phyloP scores from a whole-genome alignment of 257 asterid species.

The Rhazya stricta region DNA sequence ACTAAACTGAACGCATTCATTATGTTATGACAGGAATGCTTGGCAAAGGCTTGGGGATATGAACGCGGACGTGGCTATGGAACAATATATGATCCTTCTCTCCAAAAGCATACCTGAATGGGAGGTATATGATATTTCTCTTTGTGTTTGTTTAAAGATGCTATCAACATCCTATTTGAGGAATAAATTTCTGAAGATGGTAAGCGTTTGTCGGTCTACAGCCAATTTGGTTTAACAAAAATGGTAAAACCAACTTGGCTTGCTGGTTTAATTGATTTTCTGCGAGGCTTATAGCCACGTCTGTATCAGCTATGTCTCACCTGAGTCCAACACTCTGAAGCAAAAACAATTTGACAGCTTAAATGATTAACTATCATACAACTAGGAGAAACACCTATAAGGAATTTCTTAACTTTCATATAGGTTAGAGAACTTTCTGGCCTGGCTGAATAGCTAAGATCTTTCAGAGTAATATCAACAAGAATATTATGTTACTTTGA shows the following conservation, averaged over 20 bases:
- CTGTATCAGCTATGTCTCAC: no score
- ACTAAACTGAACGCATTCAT: not conserved
- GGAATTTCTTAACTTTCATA: not conserved
- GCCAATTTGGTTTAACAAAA: not conserved
- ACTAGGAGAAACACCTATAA: not conserved
- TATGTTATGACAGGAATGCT: slow-evolving; percentile 42
- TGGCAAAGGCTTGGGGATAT: slow-evolving; percentile 57
- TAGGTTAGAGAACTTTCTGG: no score
- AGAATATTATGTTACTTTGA: not conserved
- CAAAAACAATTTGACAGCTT: no score
- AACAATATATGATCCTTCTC: slow-evolving; percentile 46
- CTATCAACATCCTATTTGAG: not conserved
- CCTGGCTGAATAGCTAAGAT: not conserved
- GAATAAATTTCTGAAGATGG: not conserved
- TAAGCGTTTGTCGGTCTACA: not conserved
- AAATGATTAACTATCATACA: not conserved
- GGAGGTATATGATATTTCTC: slow-evolving; percentile 30
- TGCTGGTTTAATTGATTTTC: not conserved
- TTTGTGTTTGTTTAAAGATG: not conserved
- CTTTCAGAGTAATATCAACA: not conserved
- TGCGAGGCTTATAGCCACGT: no score
- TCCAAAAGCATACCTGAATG: slow-evolving; percentile 39
- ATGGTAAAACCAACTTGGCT: not conserved
- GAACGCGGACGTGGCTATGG: slow-evolving; percentile 59
- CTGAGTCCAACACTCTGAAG: no score